These are phyloP conservation scores for Penicillium sp. DNA, from an alignment of 2,329 filamentous ascomycete genomes.

Conservation along the genomic window DNA sequence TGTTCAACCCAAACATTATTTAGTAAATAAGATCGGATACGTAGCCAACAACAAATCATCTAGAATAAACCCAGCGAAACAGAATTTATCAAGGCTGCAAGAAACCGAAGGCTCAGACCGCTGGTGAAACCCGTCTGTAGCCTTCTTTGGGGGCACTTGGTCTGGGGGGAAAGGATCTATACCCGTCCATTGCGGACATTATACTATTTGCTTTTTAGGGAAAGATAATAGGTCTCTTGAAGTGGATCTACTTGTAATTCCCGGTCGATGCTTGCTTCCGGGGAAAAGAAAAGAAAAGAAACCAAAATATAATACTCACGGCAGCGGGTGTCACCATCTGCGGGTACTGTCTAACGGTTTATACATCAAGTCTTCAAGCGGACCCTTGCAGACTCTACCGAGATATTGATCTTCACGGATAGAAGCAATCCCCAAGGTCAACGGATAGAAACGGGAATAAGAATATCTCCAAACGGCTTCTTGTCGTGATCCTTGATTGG, in stretches of 20 bases:
- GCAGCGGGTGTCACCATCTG: slow-evolving; percentile 16
- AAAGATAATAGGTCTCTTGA: not conserved
- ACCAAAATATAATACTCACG: not conserved
- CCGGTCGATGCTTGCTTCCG: slow-evolving; percentile 4
- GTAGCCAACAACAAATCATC: not conserved
- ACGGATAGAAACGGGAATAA: slow-evolving; percentile 8
- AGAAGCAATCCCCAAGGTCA: slow-evolving; percentile 7
- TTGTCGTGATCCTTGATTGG: slow-evolving; percentile 16
- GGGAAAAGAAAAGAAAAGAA: not conserved
- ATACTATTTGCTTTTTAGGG: not conserved
- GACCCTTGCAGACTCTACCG: slow-evolving; percentile 26
- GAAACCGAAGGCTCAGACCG: slow-evolving; percentile 26
- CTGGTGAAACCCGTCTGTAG: slow-evolving; percentile 22
- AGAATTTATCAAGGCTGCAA: slow-evolving; percentile 17
- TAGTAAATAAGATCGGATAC: not conserved
- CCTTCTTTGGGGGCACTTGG: slow-evolving; percentile 10
- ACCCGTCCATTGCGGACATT: not conserved
- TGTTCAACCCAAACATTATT: slow-evolving; percentile 6
- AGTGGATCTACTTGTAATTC: not conserved
- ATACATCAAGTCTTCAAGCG: slow-evolving; percentile 24
- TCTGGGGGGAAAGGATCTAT: slow-evolving; percentile 17
- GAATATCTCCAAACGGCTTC: slow-evolving; percentile 11
- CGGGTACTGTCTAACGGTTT: slow-evolving; percentile 17
- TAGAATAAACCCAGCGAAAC: slow-evolving; percentile 11
- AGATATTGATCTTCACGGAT: slow-evolving; percentile 17